Base-by-base conservation (phyloP, 805 yeast genomes). In the Teunomyces tritomae region DNA sequence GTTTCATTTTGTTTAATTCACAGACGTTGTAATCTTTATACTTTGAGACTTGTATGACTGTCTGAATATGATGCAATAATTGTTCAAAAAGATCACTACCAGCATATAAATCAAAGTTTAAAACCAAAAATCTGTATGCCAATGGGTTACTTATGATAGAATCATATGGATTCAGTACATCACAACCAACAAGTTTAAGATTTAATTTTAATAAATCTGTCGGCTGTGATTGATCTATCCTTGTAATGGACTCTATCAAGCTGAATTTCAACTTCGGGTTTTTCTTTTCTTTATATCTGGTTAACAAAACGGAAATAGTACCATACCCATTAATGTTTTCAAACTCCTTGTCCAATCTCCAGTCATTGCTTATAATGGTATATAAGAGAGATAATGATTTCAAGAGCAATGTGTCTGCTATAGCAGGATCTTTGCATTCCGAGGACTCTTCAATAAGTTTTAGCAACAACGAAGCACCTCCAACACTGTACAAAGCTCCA, bases 51-150 rank as follows among this genome's bases (percentile, higher is more conserved):
- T 74, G 73, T 3, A 81, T 65, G 46, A 88, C 73, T 0, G 77
- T 78, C 1, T 78, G 74, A 41, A 86, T 70, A 52, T 86, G 92
- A 50, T 76, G 77, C 3, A 85, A 61, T 4, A 86, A 62, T 46
- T 75, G 77, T 42, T 79, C 68, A 45, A 83, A 67, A 0, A 83
- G 71, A 34, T 79, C 82, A 47, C 71, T 71, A 80, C 88, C 84
- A 16, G 80, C 67, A 46, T 82, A 85, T 51, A 85, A 74, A 51
- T 88, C 90, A 14, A 83, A 71, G 33, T 87, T 71, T 39, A 89
- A 60, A 1, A 70, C 49, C 14, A 72, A 50, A 36, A 72, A 64
- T 30, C 79, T 73, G 57, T 85, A 89, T 0, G 85, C 85, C 2
- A 65, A 49, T 0, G 78, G 72, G 53, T 86, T 83, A 6, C 70